Base-by-base conservation (phyloP, 2,329 filamentous ascomycete species). In the Penicillium sp. region DNA sequence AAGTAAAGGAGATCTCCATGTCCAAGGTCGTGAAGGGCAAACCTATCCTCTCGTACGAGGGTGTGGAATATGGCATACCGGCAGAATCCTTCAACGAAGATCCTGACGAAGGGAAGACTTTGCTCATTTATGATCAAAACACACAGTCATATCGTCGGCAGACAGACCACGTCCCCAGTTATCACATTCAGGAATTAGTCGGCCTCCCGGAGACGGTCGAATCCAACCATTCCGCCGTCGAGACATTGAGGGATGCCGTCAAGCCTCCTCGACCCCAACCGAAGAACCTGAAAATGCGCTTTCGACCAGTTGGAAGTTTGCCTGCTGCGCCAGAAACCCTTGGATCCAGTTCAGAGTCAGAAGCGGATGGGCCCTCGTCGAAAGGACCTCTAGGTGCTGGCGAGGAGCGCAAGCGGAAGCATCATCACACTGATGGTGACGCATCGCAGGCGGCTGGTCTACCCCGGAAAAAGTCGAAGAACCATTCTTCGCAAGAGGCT, bases 1-100 rank as follows among this genome's bases (percentile, higher is more conserved):
- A 65, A 32, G 56, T 73, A 35, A 65, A 70, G 44, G 61, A 70
- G 38, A 56, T 72, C 29, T 62, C 68, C 10, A 52, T 69, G 29
- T 56, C 64, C 29, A 63, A 62, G 31, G 60, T 66, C 15, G 39
- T 63, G 40, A 59, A 61, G 15, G 68, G 68, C 30, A 53, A 66
- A 37, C 59, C 67, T 2, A 56, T 72, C 18, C 36, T 72, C 28
- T 57, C 53, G 25, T 59, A 69, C 42, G 59, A 69, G 10, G 68
- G 68, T 12, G 56, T 64, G 18, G 55, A 64, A 12, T 71, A 69
- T 41, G 61, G 65, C 2, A 61, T 71, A 23, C 58, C 60, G 2
- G 51, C 52, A 17, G 61, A 63, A 16, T 53, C 56, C 16, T 42
- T 62, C 17, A 48, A 41, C 9, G 52, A 62, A 13, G 44, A 57